Conservation (phyloP, 2,329 filamentous ascomycete genomes). For the Teratosphaeria pseudoeucalypti region DNA sequence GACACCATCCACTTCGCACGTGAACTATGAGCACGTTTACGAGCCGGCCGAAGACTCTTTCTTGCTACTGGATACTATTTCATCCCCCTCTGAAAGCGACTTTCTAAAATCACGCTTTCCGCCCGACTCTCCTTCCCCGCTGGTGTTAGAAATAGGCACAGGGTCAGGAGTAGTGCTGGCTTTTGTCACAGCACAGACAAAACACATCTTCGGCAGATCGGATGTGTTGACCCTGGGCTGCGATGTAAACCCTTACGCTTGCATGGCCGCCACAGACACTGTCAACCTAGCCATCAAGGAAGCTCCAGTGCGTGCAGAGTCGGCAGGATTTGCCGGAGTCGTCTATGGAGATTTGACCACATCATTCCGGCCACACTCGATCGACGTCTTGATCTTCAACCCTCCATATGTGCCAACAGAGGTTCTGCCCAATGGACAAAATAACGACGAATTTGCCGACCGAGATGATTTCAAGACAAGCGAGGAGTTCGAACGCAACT, state of each 20-base stretch:
- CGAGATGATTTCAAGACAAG: slow-evolving; percentile 7
- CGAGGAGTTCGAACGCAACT: slow-evolving; percentile 61
- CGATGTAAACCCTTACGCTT: slow-evolving; percentile 81
- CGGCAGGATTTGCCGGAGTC: slow-evolving; percentile 50
- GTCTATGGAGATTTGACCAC: slow-evolving; percentile 60
- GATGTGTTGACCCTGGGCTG: slow-evolving; percentile 63
- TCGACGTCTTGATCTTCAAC: slow-evolving; percentile 91
- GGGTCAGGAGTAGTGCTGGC: slow-evolving; percentile 91
- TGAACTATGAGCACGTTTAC: slow-evolving; percentile 80
- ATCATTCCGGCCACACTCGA: slow-evolving; percentile 45
- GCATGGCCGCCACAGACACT: slow-evolving; percentile 62
- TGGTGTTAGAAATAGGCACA: slow-evolving; percentile 77
- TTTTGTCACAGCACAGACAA: slow-evolving; percentile 69
- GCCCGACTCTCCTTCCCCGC: slow-evolving; percentile 24
- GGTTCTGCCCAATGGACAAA: slow-evolving; percentile 46
- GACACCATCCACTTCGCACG: slow-evolving; percentile 86
- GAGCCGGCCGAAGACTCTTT: slow-evolving; percentile 95
- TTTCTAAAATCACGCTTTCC: slow-evolving; percentile 60
- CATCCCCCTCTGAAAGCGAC: slow-evolving; percentile 53
- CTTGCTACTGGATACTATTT: slow-evolving; percentile 83
- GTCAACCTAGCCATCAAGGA: slow-evolving; percentile 42
- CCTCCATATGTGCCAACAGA: slow-evolving; percentile 91
- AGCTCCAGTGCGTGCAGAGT: slow-evolving; percentile 3
- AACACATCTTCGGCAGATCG: slow-evolving; percentile 59
- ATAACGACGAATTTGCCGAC: slow-evolving; percentile 1